Evolutionary conservation across 306 rosid genomes (phyloP).

Genomic region (Inga oerstediana): DNA sequence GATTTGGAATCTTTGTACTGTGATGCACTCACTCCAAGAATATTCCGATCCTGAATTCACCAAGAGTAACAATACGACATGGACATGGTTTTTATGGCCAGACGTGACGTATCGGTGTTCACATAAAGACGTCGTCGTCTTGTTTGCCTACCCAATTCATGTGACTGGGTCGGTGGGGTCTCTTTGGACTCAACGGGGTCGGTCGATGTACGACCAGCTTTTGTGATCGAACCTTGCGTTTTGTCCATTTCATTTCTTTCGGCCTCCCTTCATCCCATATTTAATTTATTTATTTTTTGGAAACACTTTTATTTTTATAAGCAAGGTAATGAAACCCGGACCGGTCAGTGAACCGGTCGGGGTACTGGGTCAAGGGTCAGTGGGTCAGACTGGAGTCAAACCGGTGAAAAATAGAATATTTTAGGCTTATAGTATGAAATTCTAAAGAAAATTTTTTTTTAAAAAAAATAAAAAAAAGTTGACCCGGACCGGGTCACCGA

Average conservation of each 20-base stretch:
- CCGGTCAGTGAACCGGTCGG: too few species aligned
- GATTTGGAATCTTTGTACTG: background rate
- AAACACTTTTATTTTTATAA: too few species aligned
- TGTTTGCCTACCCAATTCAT: background rate
- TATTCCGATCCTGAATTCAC: background rate
- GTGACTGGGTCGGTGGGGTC: conserved; percentile 9
- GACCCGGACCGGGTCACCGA: too few species aligned
- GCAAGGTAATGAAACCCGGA: too few species aligned
- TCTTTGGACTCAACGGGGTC: background rate
- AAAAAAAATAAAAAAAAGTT: too few species aligned
- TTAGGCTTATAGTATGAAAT: too few species aligned
- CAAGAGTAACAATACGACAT: background rate
- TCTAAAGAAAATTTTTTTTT: too few species aligned
- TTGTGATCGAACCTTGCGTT: background rate
- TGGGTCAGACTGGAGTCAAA: too few species aligned
- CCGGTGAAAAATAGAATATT: too few species aligned
- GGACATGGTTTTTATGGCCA: background rate
- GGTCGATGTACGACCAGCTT: conserved; percentile 18
- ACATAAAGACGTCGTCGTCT: conserved; percentile 16
- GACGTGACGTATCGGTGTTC: background rate
- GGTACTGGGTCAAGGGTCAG: too few species aligned
- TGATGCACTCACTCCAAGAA: background rate
- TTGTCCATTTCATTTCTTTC: conserved; percentile 21
- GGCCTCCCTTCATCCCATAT: background rate
- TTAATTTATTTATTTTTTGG: too few species aligned